These are phyloP conservation scores for Coemansia sp. DNA, from an alignment of 192 early-diverging fungal genomes.

Conservation along the genomic window DNA sequence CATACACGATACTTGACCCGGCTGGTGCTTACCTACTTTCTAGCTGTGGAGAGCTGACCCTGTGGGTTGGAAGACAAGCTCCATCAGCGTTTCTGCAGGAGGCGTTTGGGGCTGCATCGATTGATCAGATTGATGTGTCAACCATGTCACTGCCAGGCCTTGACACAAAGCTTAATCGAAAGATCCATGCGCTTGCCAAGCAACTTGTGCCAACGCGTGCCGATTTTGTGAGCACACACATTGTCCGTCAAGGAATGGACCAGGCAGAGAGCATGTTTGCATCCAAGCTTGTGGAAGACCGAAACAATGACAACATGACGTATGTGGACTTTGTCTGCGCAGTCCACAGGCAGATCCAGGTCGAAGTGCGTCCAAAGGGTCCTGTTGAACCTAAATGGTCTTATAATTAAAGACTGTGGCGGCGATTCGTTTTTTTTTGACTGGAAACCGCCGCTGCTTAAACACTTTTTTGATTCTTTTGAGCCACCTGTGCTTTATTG, in stretches of 20 bases:
- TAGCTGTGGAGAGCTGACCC: slow-evolving; percentile 71
- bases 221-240: slow-evolving; percentile 65
- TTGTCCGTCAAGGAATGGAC: slow-evolving; percentile 87
- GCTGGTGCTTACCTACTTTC: slow-evolving; percentile 84
- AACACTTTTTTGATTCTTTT: neutral
- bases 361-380: slow-evolving; percentile 61
- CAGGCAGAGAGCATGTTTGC: slow-evolving; percentile 78
- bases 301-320: slow-evolving; percentile 81
- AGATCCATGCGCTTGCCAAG: slow-evolving; percentile 65
- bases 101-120: slow-evolving; percentile 78
- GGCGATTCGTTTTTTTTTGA: neutral
- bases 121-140: slow-evolving; percentile 67
- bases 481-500: neutral
- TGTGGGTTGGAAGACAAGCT: slow-evolving; percentile 87
- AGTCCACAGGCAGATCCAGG: slow-evolving; percentile 87
- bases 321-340: slow-evolving; percentile 92
- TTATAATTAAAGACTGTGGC: slow-evolving; percentile 18
- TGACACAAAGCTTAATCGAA: slow-evolving; percentile 61
- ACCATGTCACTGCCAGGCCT: slow-evolving; percentile 63
- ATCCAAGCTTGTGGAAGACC: slow-evolving; percentile 82
- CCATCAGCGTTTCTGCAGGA: slow-evolving; percentile 63
- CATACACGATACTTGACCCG: slow-evolving; percentile 73
- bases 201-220: slow-evolving; percentile 67
- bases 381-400: slow-evolving; percentile 43
- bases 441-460: neutral